These are phyloP conservation scores for Metarhizium guizhouense DNA, from an alignment of 2,329 filamentous ascomycete genomes.

Conservation along the genomic window DNA sequence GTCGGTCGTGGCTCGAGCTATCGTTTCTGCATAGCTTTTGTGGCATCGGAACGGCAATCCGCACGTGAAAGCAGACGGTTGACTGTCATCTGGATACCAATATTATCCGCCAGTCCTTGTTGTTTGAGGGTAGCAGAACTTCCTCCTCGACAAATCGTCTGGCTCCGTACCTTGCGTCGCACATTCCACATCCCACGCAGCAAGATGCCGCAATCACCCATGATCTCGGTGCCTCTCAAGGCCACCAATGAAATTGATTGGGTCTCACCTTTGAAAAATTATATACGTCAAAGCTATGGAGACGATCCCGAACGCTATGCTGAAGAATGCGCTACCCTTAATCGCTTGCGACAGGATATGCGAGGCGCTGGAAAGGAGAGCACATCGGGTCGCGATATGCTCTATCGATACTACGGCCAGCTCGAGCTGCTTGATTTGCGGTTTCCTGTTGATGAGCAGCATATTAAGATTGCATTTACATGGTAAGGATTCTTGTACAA, in stretches of 20 bases:
- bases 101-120: not conserved
- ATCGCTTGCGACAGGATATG: constrained; percentile 95
- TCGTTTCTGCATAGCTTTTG: not conserved
- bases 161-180: not conserved
- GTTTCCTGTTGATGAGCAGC: constrained; percentile 96
- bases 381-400: constrained; percentile 80
- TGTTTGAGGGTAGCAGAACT: not conserved
- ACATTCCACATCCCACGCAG: constrained; percentile 1
- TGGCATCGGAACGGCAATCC: not conserved
- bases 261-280: constrained; percentile 82
- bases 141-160: not conserved
- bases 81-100: not conserved
- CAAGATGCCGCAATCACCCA: constrained; percentile 75
- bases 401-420: constrained; percentile 97
- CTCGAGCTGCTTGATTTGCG: constrained; percentile 87
- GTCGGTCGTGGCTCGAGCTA: not conserved
- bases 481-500: constrained; percentile 51
- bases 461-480: constrained; percentile 98
- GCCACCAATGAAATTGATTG: constrained; percentile 97
- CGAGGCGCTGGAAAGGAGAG: constrained; percentile 94
- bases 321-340: constrained; percentile 90
- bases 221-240: constrained; percentile 92
- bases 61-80: not conserved
- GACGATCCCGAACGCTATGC: constrained; percentile 94
- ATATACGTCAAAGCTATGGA: constrained; percentile 89